Evolutionary conservation across 2,329 filamentous ascomycete species (phyloP).

Genomic region (Cladosporium velox): DNA sequence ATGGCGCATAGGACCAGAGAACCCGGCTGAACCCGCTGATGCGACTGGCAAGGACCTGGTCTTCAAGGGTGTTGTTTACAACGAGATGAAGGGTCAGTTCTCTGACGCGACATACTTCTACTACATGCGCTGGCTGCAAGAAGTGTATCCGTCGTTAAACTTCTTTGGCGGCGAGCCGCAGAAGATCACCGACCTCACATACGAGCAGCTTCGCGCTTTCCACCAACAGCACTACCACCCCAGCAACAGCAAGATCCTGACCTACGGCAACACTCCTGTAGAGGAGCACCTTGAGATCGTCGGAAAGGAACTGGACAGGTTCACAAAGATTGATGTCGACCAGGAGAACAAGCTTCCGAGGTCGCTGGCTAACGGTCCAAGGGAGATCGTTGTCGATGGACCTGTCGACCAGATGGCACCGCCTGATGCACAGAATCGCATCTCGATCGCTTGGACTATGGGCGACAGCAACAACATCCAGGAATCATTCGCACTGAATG

Average conservation of each 20-base stretch:
- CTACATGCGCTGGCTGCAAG: slow-evolving; percentile 92
- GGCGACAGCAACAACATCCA: slow-evolving; percentile 79
- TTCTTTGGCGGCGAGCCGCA: slow-evolving; percentile 96
- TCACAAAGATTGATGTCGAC: slow-evolving; percentile 70
- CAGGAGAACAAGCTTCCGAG: slow-evolving; percentile 75
- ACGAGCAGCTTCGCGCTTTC: slow-evolving; percentile 84
- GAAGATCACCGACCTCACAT: slow-evolving; percentile 93
- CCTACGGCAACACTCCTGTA: slow-evolving; percentile 91
- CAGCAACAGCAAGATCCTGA: slow-evolving; percentile 93
- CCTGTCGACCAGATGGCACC: slow-evolving; percentile 86
- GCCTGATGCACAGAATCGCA: slow-evolving; percentile 86
- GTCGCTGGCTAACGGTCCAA: slow-evolving; percentile 66
- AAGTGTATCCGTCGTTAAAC: slow-evolving; percentile 90
- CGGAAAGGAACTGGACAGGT: slow-evolving; percentile 70
- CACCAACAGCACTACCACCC: slow-evolving; percentile 95
- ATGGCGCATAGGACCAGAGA: slow-evolving; percentile 93
- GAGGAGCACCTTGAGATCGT: slow-evolving; percentile 78
- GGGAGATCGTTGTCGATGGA: slow-evolving; percentile 71
- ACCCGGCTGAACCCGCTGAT: slow-evolving; percentile 59
- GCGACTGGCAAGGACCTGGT: slow-evolving; percentile 63
- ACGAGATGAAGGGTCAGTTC: slow-evolving; percentile 99
- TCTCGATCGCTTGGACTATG: slow-evolving; percentile 88
- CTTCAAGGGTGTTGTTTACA: slow-evolving; percentile 98
- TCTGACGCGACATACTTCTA: slow-evolving; percentile 95
- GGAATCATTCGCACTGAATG: slow-evolving; percentile 82